Conservation (phyloP, 2,329 filamentous ascomycete species). For the Fusarium sambucinum region DNA sequence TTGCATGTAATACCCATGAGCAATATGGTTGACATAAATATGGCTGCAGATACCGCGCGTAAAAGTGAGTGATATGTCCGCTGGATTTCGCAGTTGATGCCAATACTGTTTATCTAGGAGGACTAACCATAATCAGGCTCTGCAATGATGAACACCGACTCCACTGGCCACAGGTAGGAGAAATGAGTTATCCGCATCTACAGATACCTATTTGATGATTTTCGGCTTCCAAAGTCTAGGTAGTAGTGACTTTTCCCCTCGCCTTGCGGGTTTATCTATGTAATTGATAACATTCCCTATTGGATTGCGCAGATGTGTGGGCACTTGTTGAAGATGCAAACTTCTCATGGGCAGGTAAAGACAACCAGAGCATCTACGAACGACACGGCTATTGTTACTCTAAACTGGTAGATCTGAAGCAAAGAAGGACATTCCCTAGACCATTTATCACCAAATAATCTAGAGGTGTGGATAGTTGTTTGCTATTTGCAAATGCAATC, state of each 20-base stretch:
- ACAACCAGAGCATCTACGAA: not conserved
- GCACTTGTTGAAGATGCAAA: not conserved
- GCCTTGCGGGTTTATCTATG: too few species aligned
- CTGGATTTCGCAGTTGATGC: not conserved
- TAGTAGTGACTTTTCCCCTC: too few species aligned
- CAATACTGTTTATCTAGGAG: not conserved
- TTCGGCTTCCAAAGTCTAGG: too few species aligned
- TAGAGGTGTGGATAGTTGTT: not conserved
- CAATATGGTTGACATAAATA: constrained; percentile 14
- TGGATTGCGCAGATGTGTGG: not conserved
- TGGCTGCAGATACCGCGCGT: not conserved
- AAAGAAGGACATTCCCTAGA: not conserved
- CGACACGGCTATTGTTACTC: not conserved
- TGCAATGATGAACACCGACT: not conserved
- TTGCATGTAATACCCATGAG: not conserved
- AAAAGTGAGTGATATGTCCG: not conserved
- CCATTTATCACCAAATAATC: too few species aligned
- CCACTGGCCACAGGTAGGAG: not conserved
- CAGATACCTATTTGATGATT: not conserved
- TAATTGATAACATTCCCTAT: too few species aligned
- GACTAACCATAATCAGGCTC: not conserved
- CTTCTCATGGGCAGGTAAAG: not conserved
- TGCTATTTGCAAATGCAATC: not conserved
- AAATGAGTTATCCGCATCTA: not conserved
- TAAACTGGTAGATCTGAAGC: not conserved